A percentile compares a stretch with the other conserved stretches of the same genome.
These are phyloP conservation scores for Cichorium intybus DNA, from an alignment of 140 eudicot species.

Conservation along the genomic window DNA sequence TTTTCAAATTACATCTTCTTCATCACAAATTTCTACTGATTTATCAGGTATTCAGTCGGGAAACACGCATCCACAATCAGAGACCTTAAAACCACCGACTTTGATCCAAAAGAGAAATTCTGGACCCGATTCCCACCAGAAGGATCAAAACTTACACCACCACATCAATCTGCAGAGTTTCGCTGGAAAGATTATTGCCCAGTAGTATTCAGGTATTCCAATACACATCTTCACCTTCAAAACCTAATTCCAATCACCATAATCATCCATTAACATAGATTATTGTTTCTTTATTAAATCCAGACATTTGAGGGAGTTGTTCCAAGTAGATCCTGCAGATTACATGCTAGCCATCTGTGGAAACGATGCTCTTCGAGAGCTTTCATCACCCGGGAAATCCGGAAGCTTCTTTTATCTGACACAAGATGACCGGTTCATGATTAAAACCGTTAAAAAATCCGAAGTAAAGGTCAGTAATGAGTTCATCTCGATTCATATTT, in stretches of 20 bases:
- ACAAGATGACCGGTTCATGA: conserved; percentile 95
- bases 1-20: neutral
- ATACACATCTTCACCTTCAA: neutral
- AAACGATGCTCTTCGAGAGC: conserved; percentile 92
- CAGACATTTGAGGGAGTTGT: conserved; percentile 83
- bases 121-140: conserved; percentile 95
- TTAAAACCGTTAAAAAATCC: conserved; percentile 85
- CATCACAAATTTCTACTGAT: neutral
- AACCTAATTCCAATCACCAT: neutral
- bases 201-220: conserved; percentile 75
- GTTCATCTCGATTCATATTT: neutral
- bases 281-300: conserved; percentile 3
- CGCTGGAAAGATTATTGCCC: conserved; percentile 98
- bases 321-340: conserved; percentile 94
- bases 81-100: conserved; percentile 67
- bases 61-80: conserved; percentile 60
- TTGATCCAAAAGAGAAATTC: conserved; percentile 87
- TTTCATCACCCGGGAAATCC: conserved; percentile 96
- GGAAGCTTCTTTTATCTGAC: conserved; percentile 94
- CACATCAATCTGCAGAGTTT: conserved; percentile 88
- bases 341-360: conserved; percentile 97
- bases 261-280: conserved; percentile 1
- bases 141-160: conserved; percentile 89
- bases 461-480: conserved; percentile 84
- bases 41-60: conserved; percentile 78